These are phyloP conservation scores for Amanita rimosa DNA, from an alignment of 768 basidiomycete species.

Conservation along the genomic window DNA sequence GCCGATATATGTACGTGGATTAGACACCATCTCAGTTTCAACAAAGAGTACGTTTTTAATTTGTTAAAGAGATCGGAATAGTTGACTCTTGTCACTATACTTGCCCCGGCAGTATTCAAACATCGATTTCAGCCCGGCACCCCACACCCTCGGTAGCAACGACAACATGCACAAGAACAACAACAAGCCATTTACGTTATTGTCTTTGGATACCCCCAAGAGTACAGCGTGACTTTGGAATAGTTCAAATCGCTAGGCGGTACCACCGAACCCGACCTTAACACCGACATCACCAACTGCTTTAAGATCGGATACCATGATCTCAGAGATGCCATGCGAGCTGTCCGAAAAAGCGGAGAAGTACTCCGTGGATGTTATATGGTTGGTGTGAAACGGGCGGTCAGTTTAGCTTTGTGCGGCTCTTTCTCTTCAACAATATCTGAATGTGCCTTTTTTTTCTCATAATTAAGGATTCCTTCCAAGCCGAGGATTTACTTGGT, in stretches of 20 bases:
- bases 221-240: constrained; percentile 60
- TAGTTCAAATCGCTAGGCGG: constrained; percentile 69
- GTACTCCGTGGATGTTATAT: constrained; percentile 66
- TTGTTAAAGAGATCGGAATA: constrained; percentile 3
- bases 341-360: constrained; percentile 77
- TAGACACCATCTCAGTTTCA: constrained; percentile 29
- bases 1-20: constrained; percentile 50
- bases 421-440: too few species aligned
- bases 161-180: constrained; percentile 18
- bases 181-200: constrained; percentile 49
- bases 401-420: too few species aligned
- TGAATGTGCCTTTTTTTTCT: too few species aligned
- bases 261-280: constrained; percentile 55
- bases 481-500: constrained; percentile 43
- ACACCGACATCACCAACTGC: constrained; percentile 65
- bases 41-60: constrained; percentile 26
- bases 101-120: too few species aligned
- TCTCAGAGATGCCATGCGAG: constrained; percentile 63
- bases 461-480: constrained; percentile 50
- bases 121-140: constrained; percentile 14
- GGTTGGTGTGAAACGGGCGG: constrained; percentile 82
- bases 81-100: too few species aligned
- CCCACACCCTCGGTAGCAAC: neutral
- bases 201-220: constrained; percentile 83
- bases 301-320: constrained; percentile 71